Evolutionary conservation across 2,329 filamentous ascomycete species (phyloP).

Genomic region (Ceratocystis albifundus): DNA sequence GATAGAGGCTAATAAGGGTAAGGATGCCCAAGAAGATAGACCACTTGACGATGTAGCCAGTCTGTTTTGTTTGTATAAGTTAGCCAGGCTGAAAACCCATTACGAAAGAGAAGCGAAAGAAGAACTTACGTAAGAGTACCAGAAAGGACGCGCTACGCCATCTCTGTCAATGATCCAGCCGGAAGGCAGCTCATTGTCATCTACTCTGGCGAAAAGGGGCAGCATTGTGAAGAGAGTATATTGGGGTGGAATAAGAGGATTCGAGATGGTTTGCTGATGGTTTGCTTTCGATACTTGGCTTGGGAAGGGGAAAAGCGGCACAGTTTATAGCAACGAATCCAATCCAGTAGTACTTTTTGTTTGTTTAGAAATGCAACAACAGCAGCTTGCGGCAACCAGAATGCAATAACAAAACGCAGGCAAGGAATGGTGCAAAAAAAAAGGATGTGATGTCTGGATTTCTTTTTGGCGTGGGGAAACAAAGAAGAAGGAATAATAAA

Average conservation of each 20-base stretch:
- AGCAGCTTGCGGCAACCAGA: not conserved
- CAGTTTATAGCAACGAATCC: not conserved
- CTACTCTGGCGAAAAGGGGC: not conserved
- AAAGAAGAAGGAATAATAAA: not conserved
- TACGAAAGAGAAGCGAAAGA: not conserved
- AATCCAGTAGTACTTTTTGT: not conserved
- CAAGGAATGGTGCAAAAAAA: not conserved
- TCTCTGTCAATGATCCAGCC: slow-evolving; percentile 27
- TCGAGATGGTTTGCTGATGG: not conserved
- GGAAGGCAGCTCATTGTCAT: slow-evolving; percentile 24
- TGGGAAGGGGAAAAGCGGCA: not conserved
- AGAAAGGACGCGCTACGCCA: slow-evolving; percentile 26
- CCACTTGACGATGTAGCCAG: slow-evolving; percentile 59
- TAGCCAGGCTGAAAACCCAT: slow-evolving; percentile 14
- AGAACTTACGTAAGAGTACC: slow-evolving; percentile 26
- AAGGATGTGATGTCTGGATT: not conserved
- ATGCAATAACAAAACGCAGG: not conserved
- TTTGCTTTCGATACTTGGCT: not conserved
- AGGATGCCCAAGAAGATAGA: slow-evolving; percentile 53
- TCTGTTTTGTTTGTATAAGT: slow-evolving; percentile 35
- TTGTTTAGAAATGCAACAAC: not conserved
- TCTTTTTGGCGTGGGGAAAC: too few relatives aligned
- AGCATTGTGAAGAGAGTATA: not conserved
- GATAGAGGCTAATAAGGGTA: slow-evolving; percentile 46
- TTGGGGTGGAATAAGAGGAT: not conserved